phyloP scores from a whole-genome alignment of 2,329 filamentous ascomycete genomes.

The Alternaria arbusti region DNA sequence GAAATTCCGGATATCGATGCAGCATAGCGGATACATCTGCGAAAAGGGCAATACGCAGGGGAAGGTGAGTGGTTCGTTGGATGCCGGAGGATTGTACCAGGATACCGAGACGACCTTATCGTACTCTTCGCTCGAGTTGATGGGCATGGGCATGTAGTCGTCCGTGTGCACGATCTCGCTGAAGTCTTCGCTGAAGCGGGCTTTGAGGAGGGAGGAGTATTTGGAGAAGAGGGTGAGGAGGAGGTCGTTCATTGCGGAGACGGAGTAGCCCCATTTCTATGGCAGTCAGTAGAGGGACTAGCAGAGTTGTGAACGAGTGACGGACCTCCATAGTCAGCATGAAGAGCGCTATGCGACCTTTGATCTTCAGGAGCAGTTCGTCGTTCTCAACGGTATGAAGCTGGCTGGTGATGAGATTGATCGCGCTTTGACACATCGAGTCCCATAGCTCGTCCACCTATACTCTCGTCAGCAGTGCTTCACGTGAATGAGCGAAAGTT shows the following conservation, averaged over 20 bases:
- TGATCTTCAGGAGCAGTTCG: conserved; percentile 90
- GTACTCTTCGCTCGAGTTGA: conserved; percentile 87
- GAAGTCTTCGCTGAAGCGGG: conserved; percentile 92
- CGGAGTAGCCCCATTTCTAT: conserved; percentile 87
- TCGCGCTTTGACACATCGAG: conserved; percentile 90
- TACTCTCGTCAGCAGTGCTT: conserved; percentile 2
- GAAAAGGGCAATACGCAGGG: conserved; percentile 97
- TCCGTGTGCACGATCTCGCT: conserved; percentile 90
- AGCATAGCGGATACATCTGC: conserved; percentile 98
- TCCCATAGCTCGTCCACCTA: conserved; percentile 98
- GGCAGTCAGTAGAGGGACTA: conserved; percentile 7
- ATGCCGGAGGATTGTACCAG: conserved; percentile 77
- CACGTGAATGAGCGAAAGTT: background rate
- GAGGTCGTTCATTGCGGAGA: conserved; percentile 80
- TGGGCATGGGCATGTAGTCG: conserved; percentile 99
- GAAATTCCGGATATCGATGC: conserved; percentile 97
- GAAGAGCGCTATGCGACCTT: conserved; percentile 89
- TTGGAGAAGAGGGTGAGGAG: conserved; percentile 90
- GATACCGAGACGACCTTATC: conserved; percentile 95
- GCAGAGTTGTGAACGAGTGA: background rate
- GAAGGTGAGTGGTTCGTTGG: conserved; percentile 70
- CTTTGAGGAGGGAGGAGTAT: conserved; percentile 89
- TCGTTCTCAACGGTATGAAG: conserved; percentile 83
- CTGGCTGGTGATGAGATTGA: conserved; percentile 80
- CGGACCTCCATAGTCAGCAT: conserved; percentile 96